These are phyloP conservation scores for Xylariaceae sp. DNA, from an alignment of 2,329 filamentous ascomycete species.

Conservation along the genomic window DNA sequence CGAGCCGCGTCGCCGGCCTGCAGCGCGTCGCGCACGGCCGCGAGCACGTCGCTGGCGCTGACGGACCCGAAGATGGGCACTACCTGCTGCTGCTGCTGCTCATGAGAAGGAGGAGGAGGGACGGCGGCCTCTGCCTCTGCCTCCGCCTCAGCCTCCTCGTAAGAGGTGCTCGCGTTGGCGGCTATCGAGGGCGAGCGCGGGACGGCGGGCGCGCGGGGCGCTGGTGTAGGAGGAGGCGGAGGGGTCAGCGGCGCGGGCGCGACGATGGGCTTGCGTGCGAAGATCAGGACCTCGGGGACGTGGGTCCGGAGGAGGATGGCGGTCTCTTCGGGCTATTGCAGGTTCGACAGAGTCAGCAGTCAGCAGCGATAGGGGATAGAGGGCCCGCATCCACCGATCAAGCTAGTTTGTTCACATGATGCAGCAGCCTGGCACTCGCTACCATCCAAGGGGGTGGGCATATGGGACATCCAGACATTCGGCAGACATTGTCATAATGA, in stretches of 20 bases:
- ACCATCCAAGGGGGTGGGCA: too few species aligned
- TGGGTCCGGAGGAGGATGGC: conserved; percentile 26
- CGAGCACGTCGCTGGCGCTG: conserved; percentile 29
- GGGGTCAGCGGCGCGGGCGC: conserved; percentile 8
- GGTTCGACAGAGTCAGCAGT: conserved; percentile 1
- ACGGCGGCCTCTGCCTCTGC: conserved; percentile 8
- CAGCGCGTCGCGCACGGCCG: conserved; percentile 27
- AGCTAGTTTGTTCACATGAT: too few species aligned
- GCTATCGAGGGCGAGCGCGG: conserved; percentile 22
- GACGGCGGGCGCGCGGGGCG: conserved; percentile 5
- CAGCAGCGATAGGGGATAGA: too few species aligned
- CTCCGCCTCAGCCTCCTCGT: conserved; percentile 5
- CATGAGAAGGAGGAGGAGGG: conserved; percentile 1
- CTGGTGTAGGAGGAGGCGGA: conserved; percentile 8
- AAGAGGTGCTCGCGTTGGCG: conserved; percentile 16
- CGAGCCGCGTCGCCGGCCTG: conserved; percentile 19
- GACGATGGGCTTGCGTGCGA: conserved; percentile 30
- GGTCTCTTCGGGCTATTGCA: conserved; percentile 28
- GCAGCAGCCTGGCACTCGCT: too few species aligned
- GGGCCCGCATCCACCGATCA: too few species aligned
- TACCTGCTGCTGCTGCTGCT: neutral
- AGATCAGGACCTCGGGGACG: conserved; percentile 30
- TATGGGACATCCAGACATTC: too few species aligned
- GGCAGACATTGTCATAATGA: too few species aligned
- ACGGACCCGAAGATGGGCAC: conserved; percentile 36